Evolutionary conservation across 805 yeast species (phyloP), one percentile per base, ranked within the genome.

Genomic region (Suhomyces pyralidae): DNA sequence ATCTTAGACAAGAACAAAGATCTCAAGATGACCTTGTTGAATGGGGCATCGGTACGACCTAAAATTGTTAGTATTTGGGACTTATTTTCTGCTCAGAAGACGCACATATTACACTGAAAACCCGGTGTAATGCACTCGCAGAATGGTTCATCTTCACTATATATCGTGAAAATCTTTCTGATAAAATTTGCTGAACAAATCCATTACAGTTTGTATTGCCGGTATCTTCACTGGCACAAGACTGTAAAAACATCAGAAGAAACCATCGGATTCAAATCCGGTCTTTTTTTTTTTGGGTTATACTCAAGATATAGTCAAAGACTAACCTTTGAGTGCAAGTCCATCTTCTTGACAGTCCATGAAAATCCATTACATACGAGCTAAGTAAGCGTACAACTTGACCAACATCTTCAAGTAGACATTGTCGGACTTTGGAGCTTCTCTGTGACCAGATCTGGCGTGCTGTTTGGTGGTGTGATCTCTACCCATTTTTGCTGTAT

Each of bases 381-480:
- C 97, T 81, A 94, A 86, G 96, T 90, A 94, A 77, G 97, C 81
- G 90, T 92, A 94, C 71, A 94, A 84, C 88, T 93, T 93, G 79
- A 93, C 98, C 81, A 94, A 88, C 77, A 94, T 81, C 81, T 88
- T 88, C 82, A 94, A 84, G 97, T 94, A 94, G 82, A 92, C 97
- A 78, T 94, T 94, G 83, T 94, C 97, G 66, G 98, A 93, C 85
- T 90, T 90, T 83, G 99, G 99, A 81, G 97, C 97, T 77, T 87
- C 81, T 83, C 99, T 91, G 90, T 90, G 96, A 81, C 96, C 86
- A 68, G 86, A 81, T 82, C 91, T 90, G 76, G 83, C 84, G 87
- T 94, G 99, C 82, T 90, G 97, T 81, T 93, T 94, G 78, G 85
- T 77, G 81, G 87, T 83, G 84, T 90, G 96, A 84, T 94, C 98